phyloP scores from a whole-genome alignment of 78 protist species.

The Dictyostelium discoideum region DNA sequence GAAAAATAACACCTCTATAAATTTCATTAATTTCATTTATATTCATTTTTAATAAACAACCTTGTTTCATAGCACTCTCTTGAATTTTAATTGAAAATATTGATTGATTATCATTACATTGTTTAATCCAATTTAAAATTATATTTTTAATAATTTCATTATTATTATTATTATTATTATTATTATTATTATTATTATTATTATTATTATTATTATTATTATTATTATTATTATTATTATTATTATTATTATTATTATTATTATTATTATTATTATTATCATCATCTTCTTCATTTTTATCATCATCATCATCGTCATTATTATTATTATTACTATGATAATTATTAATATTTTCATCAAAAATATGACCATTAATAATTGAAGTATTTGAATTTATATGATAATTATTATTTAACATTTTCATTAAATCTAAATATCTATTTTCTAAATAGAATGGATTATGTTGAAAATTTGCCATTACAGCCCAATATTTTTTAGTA shows the following conservation, averaged over 20 bases:
- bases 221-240: not conserved
- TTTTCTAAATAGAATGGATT: conserved; percentile 52
- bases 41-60: conserved; percentile 54
- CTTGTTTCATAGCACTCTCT: conserved; percentile 40
- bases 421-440: conserved; percentile 25
- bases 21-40: conserved; percentile 23
- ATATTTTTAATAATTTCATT: not conserved
- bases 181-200: not conserved
- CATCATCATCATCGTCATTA: not conserved
- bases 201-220: not conserved
- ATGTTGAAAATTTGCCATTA: conserved; percentile 43
- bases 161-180: not conserved
- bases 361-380: conserved; percentile 27
- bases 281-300: not conserved
- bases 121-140: not conserved
- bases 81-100: not conserved
- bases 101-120: not conserved
- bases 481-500: conserved; percentile 28
- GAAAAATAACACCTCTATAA: conserved; percentile 3
- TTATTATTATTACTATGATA: not conserved
- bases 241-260: not conserved
- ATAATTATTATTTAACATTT: not conserved
- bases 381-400: not conserved
- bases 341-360: not conserved
- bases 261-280: not conserved